These are phyloP conservation scores for Candida tammaniensis DNA, from an alignment of 805 yeast species.

Conservation along the genomic window DNA sequence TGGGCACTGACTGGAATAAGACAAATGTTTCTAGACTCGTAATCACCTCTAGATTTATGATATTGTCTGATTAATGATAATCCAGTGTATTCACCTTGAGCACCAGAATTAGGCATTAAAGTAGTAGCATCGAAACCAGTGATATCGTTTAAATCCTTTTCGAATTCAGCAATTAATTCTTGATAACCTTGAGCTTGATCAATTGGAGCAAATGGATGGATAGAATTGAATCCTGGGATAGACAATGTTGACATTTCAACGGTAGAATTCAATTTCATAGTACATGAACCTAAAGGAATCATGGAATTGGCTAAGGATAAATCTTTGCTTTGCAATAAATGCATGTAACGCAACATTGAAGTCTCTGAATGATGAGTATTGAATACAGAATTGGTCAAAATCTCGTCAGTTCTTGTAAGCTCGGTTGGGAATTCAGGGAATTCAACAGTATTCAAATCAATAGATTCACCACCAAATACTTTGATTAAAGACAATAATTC, in stretches of 20 bases:
- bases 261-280: slow-evolving; percentile 95
- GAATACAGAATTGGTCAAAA: slow-evolving; percentile 75
- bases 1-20: slow-evolving; percentile 97
- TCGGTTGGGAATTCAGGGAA: slow-evolving; percentile 52
- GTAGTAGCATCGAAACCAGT: slow-evolving; percentile 93
- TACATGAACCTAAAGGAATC: slow-evolving; percentile 97
- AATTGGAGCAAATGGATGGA: slow-evolving; percentile 91
- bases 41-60: slow-evolving; percentile 66
- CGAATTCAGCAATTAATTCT: slow-evolving; percentile 72
- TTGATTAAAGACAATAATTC: slow-evolving; percentile 54
- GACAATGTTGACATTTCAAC: slow-evolving; percentile 93
- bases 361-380: slow-evolving; percentile 90
- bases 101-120: slow-evolving; percentile 96
- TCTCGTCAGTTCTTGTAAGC: slow-evolving; percentile 52
- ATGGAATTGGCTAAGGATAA: slow-evolving; percentile 91
- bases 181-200: slow-evolving; percentile 88
- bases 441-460: slow-evolving; percentile 16
- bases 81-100: slow-evolving; percentile 98
- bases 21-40: slow-evolving; percentile 72
- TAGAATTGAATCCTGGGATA: slow-evolving; percentile 85
- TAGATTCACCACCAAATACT: slow-evolving; percentile 10
- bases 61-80: slow-evolving; percentile 80
- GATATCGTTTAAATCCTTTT: slow-evolving; percentile 80
- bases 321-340: slow-evolving; percentile 79
- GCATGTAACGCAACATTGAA: slow-evolving; percentile 87